Base-by-base conservation (phyloP, 176 grass and related monocot species). In the Poa pratensis region DNA sequence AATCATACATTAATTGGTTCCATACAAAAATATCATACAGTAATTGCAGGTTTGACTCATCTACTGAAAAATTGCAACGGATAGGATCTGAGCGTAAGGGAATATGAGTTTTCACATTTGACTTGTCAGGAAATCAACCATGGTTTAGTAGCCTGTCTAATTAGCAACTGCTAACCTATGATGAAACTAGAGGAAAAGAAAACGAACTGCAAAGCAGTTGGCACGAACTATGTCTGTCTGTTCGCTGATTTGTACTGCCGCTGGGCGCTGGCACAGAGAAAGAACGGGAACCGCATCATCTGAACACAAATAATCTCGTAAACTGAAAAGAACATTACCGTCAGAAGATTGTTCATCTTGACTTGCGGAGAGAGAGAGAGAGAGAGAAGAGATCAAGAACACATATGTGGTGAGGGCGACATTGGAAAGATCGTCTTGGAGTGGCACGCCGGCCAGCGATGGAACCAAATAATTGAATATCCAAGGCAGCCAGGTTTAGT, bases 261-360 rank as follows among this genome's bases (percentile, higher is more conserved):
- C 54, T 45, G 22, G n/a, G 13, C 39, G n/a, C n/a, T 71, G 61
- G 12, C 40, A 20, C 32, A 32, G 55, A 40, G 5, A 15, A 50
- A 20, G 20, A 48, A 72, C 7, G 40, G 6, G 35, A 58, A 59
- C 22, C 9, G 35, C 67, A 10, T 46, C 32, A 46, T 60, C 34
- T 64, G 3, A 6, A 27, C 14, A 27, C 42, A 64, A 27, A 86
- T 52, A 19, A 89, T 77, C 51, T 26, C 11, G 40, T 9, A 46
- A 32, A 54, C n/a, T 72, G 69, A 45, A 16, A 69, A 32, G 58
- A 58, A 40, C 74, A 84, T 79, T 91, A 94, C 92, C 77, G 80
- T 87, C 26, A 94, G 84, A 84, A 94, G 86, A 76, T 91, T 86
- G 72, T 91, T 91, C 92, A 94, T 91, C 62, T 53, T 78, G 75